Conservation (phyloP, 768 basidiomycete species). For the Coprinellus micaceus region DNA sequence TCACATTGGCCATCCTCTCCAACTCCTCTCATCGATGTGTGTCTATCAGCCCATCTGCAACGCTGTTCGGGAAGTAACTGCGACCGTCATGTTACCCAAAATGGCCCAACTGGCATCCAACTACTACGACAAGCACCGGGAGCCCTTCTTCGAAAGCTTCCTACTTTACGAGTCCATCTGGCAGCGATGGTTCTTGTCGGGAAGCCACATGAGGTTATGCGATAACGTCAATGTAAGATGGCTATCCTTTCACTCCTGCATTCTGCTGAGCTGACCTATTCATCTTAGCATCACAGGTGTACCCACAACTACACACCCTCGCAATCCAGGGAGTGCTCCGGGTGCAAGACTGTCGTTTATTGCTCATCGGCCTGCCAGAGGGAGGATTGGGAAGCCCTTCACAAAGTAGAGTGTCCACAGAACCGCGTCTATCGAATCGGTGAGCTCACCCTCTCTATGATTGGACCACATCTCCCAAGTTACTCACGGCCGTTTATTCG, state of each 20-base stretch:
- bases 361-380: slow-evolving; percentile 14
- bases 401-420: slow-evolving; percentile 4
- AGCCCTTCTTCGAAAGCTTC: background rate
- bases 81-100: background rate
- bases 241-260: too few species aligned
- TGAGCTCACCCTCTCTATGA: too few species aligned
- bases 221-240: background rate
- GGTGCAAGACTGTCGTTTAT: slow-evolving; percentile 1
- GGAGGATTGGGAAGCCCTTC: slow-evolving; percentile 10
- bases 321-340: background rate
- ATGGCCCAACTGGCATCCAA: background rate
- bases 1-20: background rate
- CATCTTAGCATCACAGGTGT: too few species aligned
- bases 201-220: background rate
- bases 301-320: background rate
- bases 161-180: background rate
- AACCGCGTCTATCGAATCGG: background rate
- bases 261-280: too few species aligned
- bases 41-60: background rate
- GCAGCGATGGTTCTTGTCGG: background rate
- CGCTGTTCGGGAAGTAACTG: background rate
- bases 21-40: background rate
- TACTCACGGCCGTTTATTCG: background rate
- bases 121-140: background rate
- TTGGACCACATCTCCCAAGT: background rate